Evolutionary conservation across 352 stramenopile genomes (phyloP), one percentile per base, ranked within the genome.

Genomic region (Globisporangium iwayamae): DNA sequence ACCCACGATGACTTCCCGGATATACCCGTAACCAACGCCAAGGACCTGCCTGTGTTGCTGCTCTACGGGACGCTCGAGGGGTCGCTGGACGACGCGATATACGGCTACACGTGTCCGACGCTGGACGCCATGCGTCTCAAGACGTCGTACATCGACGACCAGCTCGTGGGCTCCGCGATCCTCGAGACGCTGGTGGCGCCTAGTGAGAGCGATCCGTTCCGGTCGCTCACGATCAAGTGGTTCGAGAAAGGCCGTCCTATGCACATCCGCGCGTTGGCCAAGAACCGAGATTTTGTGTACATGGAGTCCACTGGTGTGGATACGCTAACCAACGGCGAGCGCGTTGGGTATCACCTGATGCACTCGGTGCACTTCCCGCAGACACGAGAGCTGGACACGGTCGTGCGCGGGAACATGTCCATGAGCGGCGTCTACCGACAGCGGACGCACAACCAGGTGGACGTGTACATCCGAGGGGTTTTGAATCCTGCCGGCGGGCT

Each of bases 351-450:
- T 63, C 76, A 88, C 43, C 59, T 91, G 7, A 61, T 81, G 34
- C 83, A 91, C 66, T 91, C 83, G 22, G 72, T 91, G 13, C 74
- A 89, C 32, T 78, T 90, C 20, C 47, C 67, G 38, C 69, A 85
- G 55, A 81, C 81, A 2, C 74, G 68, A 36, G 41, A 62, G 20
- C 67, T 83, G n/a, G 43, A 41, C 6, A 63, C 67, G 10, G 74
- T 81, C 32, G 57, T 69, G 22, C 79, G 82, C 11, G 78, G 71
- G 1, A 79, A 80, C 56, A 73, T 89, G 55, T 89, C 79, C 32
- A 65, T 72, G 0, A 89, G 78, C 50, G 79, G 63, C 3, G 57
- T 91, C n/a, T 88, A 79, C 51, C 78, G 78, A 2, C 73, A 89
- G 52, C 67, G 62, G 32, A 70, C 63, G 4, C 62, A 70, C n/a